Evolutionary conservation across 257 asterid species (phyloP), one percentile per base, ranked within the genome.

Genomic region (Solanum tarijense): DNA sequence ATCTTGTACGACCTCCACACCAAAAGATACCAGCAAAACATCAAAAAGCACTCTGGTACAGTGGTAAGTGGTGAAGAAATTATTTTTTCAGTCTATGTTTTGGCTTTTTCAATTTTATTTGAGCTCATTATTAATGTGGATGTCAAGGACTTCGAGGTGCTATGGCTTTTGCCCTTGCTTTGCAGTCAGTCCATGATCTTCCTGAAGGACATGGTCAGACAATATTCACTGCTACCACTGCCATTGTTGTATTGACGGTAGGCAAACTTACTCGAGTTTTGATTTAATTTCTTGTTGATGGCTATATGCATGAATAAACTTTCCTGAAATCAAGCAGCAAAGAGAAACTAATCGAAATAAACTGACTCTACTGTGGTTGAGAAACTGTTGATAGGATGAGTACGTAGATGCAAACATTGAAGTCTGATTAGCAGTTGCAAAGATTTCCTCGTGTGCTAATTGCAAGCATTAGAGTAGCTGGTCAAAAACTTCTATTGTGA

Each of bases 161-260:
- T 88, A 97, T 97, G 99, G 98, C 99, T 74, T 97, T 96, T 94
- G 99, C 99, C 20, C 95, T 97, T 71, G 98, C 99, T 43, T 92
- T 97, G 91, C 99, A 97, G 91, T 94, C 98, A 82, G 91, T 96
- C 86, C 99, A 97, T 88, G 99, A 97, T 94, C 99, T 97, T 91
- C 99, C 99, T 71, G 99, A 97, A 81, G 99, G 99, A 78, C 99
- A 97, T 76, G 98, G 98, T 73, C 98, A 96, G 93, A 95, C 99
- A 9, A 97, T 97, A 90, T 96, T 96, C 91, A 95, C 99, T 38
- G 99, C 99, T 87, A 97, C 99, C 65, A 97, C 99, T n/a, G 99
- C 99, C 79, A 97, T 97, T 87, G 95, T 97, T 89, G 99, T 96
- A 89, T 89, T 96, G 88, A 96, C 99, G 87, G 99, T 96, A 85